Base-by-base conservation (phyloP, 1,284 basidiomycete genomes). In the Kalmanozyma brasiliensis region DNA sequence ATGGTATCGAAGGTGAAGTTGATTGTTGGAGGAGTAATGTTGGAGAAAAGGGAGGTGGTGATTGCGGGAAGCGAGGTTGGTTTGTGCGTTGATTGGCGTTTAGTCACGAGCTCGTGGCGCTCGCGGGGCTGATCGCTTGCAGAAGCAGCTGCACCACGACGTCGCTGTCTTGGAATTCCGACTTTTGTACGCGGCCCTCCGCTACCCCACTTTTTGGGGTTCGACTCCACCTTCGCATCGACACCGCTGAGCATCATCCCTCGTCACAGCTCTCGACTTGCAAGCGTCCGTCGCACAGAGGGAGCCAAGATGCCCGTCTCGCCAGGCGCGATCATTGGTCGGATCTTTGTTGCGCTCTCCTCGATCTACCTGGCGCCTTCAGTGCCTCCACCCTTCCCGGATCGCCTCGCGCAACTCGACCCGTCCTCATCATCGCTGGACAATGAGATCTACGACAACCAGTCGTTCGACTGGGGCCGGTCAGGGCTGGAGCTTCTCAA, bases 381-480 rank as follows among this genome's bases (percentile, higher is more conserved):
- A 26, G 52, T 82, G 4, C 74, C 74, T 16, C 49, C 63, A n/a
- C 67, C 76, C 5, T 65, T 70, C n/a, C 46, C 62, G 4, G 73
- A 78, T 43, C 61, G 82, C 7, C 63, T 83, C 8, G 75, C 73
- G 20, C 63, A 59, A 29, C 76, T 83, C 17, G 77, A 76, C 9
- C 77, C 75, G 8, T 62, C 73, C 1, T 69, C 69, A 1, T 76
- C 49, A 33, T 38, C 40, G 13, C 52, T 73, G 33, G 70, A 73
- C 56, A 73, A 73, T 30, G 49, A 70, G 8, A 60, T 66, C 51
- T 69, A 64, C 59, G 42, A 70, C 34, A 17, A 44, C 1, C 32
- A 52, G 5, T 11, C 51, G 1, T 68, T 68, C 44, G 70, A 70
- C 37, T 73, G 61, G 66, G 49, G 57, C 32, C 26, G 49, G 1